These are phyloP conservation scores for Arachis monticola DNA, from an alignment of 331 rosid genomes.

Conservation along the genomic window DNA sequence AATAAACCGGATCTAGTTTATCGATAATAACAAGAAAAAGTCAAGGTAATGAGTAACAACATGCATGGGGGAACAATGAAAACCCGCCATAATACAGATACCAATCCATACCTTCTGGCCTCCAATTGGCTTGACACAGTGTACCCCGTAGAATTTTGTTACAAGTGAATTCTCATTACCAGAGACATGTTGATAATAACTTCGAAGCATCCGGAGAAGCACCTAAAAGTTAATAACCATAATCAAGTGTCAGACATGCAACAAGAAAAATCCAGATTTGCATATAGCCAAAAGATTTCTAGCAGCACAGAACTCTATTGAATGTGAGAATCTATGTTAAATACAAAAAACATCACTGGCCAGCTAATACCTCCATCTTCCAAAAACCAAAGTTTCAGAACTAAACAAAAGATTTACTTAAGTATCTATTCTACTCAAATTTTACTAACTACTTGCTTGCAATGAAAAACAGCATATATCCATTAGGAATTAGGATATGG, in stretches of 20 bases:
- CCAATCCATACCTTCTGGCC: constrained; percentile 79
- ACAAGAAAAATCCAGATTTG: background rate
- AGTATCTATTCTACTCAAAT: background rate
- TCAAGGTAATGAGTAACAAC: constrained; percentile 28
- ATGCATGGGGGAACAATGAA: constrained; percentile 15
- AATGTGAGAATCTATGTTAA: background rate
- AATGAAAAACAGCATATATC: background rate
- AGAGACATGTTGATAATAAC: constrained; percentile 77
- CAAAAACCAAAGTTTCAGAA: background rate
- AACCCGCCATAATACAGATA: constrained; percentile 4
- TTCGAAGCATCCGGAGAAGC: constrained; percentile 91
- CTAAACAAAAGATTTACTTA: too few species aligned
- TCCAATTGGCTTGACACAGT: constrained; percentile 96
- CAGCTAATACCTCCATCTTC: constrained; percentile 14
- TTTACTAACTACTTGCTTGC: background rate
- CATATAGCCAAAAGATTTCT: background rate
- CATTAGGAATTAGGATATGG: constrained; percentile 9
- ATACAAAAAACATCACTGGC: background rate
- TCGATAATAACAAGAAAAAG: constrained; percentile 30
- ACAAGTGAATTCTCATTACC: constrained; percentile 91
- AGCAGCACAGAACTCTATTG: background rate
- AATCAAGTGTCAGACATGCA: constrained; percentile 19
- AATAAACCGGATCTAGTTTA: constrained; percentile 77
- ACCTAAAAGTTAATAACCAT: constrained; percentile 58
- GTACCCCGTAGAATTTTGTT: constrained; percentile 92